phyloP scores from a whole-genome alignment of 2,329 filamentous ascomycete genomes.

The Zalaria obscura region DNA sequence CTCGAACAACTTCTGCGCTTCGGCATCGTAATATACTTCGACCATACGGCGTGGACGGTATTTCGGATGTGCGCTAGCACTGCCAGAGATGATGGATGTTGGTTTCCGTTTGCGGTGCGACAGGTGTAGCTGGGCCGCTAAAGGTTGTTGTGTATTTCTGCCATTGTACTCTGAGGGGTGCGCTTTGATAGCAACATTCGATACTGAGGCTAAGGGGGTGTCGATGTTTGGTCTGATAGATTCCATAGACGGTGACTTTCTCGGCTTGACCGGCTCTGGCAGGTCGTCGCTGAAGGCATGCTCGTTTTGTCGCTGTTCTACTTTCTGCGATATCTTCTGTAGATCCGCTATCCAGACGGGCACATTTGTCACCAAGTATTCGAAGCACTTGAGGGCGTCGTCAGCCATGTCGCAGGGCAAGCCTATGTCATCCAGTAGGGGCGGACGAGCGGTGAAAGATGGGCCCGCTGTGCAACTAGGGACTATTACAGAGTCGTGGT shows the following conservation, averaged over 20 bases:
- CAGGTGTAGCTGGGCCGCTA: slow-evolving; percentile 14
- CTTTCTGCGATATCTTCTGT: slow-evolving; percentile 13
- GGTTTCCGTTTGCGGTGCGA: slow-evolving; percentile 28
- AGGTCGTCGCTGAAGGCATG: slow-evolving; percentile 11
- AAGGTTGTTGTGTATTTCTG: slow-evolving; percentile 10
- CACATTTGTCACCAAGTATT: slow-evolving; percentile 14
- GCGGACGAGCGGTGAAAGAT: too few relatives aligned
- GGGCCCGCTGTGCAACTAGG: too few relatives aligned
- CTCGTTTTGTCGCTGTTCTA: slow-evolving; percentile 13
- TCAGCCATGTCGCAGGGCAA: slow-evolving; percentile 13
- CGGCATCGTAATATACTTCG: slow-evolving; percentile 84
- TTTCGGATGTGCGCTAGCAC: slow-evolving; percentile 30
- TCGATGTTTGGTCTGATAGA: slow-evolving; percentile 3
- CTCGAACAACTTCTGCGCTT: slow-evolving; percentile 72
- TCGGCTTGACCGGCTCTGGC: slow-evolving; percentile 3
- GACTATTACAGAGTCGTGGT: too few relatives aligned
- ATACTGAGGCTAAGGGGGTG: not conserved
- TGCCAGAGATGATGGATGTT: slow-evolving; percentile 24
- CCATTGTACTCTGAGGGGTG: slow-evolving; percentile 3
- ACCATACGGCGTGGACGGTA: slow-evolving; percentile 63
- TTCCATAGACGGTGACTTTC: slow-evolving; percentile 11
- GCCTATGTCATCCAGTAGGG: too few relatives aligned
- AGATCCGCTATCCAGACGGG: slow-evolving; percentile 18
- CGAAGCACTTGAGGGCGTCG: slow-evolving; percentile 15
- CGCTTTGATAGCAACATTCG: slow-evolving; percentile 1